A percentile compares a stretch with the other conserved stretches of the same genome.
Evolutionary conservation across 2,329 filamentous ascomycete species (phyloP).

Genomic region (Botryotinia narcissicola): DNA sequence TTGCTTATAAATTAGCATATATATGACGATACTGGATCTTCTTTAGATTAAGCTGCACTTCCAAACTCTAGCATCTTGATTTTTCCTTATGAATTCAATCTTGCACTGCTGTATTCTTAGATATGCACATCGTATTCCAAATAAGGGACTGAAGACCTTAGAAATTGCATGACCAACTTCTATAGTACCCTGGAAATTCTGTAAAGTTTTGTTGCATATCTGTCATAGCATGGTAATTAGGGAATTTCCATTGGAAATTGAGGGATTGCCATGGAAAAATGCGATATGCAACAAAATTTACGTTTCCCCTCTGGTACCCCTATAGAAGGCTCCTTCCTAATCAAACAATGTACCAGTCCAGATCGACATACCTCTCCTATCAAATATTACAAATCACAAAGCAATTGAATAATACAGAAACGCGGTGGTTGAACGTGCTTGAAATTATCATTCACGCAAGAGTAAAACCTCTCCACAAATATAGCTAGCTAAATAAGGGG

Average conservation of each 20-base stretch:
- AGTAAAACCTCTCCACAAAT: not conserved
- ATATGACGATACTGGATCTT: not conserved
- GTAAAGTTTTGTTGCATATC: not conserved
- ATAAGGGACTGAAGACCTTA: not conserved
- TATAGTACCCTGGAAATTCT: not conserved
- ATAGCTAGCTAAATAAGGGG: constrained; percentile 4
- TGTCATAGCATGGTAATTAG: not conserved
- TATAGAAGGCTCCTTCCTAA: not conserved
- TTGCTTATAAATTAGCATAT: not conserved
- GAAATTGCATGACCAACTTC: not conserved
- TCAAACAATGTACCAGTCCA: not conserved
- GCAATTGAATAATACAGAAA: no score
- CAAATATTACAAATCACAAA: not conserved
- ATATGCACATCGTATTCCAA: not conserved
- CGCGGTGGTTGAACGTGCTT: not conserved
- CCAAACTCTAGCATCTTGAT: not conserved
- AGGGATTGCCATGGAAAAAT: not conserved
- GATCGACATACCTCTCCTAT: not conserved
- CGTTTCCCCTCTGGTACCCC: not conserved
- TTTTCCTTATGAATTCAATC: not conserved
- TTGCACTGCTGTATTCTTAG: not conserved
- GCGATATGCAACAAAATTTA: not conserved
- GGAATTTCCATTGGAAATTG: not conserved
- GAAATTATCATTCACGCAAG: not conserved
- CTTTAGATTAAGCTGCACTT: no score